Conservation (phyloP, 805 yeast species). For the Pichia nakasei region DNA sequence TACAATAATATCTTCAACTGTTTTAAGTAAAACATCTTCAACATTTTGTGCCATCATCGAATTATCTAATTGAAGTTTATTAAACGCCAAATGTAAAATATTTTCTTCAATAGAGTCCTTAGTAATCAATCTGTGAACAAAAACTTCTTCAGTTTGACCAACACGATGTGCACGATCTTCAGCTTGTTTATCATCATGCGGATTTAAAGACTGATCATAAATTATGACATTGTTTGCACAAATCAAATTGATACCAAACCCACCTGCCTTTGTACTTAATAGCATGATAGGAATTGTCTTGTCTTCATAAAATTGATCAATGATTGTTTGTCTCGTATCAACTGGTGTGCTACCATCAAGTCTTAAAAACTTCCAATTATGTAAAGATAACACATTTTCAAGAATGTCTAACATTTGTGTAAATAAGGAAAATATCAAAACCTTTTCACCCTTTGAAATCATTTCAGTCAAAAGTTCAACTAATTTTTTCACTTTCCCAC, state of each 20-base stretch:
- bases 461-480: slow-evolving; percentile 48
- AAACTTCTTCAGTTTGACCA: slow-evolving; percentile 45
- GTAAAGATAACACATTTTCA: slow-evolving; percentile 59
- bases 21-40: slow-evolving; percentile 45
- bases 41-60: slow-evolving; percentile 40
- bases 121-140: slow-evolving; percentile 66
- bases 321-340: slow-evolving; percentile 84
- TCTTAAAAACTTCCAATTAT: slow-evolving; percentile 65
- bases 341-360: slow-evolving; percentile 93
- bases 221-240: slow-evolving; percentile 91
- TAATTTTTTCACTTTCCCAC: slow-evolving; percentile 68
- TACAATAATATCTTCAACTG: slow-evolving; percentile 29
- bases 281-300: slow-evolving; percentile 75
- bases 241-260: slow-evolving; percentile 93
- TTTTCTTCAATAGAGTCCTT: slow-evolving; percentile 81
- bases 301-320: slow-evolving; percentile 83
- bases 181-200: slow-evolving; percentile 98
- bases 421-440: slow-evolving; percentile 81
- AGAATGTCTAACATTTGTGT: slow-evolving; percentile 87
- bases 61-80: slow-evolving; percentile 80
- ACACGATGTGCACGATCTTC: slow-evolving; percentile 93
- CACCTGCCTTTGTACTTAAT: slow-evolving; percentile 94
- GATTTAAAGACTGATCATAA: slow-evolving; percentile 91
- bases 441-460: slow-evolving; percentile 50
- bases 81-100: slow-evolving; percentile 76